phyloP scores from a whole-genome alignment of 352 stramenopile genomes.

The Pythium graminicola region DNA sequence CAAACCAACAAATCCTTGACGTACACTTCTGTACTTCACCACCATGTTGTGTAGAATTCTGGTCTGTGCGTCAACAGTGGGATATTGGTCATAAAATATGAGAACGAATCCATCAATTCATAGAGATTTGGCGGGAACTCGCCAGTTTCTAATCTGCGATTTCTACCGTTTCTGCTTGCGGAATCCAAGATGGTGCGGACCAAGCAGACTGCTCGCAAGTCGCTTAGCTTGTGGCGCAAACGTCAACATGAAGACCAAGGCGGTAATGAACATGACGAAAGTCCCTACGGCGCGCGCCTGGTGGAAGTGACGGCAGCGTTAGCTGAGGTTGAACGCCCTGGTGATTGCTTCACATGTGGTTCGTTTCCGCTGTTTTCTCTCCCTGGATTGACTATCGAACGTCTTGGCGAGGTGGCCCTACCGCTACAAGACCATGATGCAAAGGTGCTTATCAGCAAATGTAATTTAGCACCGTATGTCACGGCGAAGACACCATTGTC shows the following conservation, averaged over 20 bases:
- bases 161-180: slow-evolving; percentile 4
- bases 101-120: background rate
- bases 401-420: slow-evolving; percentile 11
- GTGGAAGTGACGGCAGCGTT: slow-evolving; percentile 12
- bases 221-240: background rate
- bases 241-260: background rate
- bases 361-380: slow-evolving; percentile 6
- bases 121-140: slow-evolving; percentile 6
- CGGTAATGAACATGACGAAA: background rate
- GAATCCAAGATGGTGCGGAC: background rate
- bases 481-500: slow-evolving; percentile 18
- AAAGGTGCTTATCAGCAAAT: too few species aligned
- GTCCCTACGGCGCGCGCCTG: slow-evolving; percentile 18
- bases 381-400: slow-evolving; percentile 8
- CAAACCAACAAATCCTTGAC: too few species aligned
- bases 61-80: slow-evolving; percentile 1
- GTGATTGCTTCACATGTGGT: slow-evolving; percentile 15
- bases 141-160: background rate
- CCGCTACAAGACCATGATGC: too few species aligned
- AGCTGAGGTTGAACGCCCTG: slow-evolving; percentile 11
- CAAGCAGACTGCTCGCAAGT: slow-evolving; percentile 11
- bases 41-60: background rate
- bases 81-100: background rate
- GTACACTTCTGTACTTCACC: too few species aligned
- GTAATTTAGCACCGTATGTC: slow-evolving; percentile 14